Conservation (phyloP, 1,284 basidiomycete species). For the Malassezia caprae region DNA sequence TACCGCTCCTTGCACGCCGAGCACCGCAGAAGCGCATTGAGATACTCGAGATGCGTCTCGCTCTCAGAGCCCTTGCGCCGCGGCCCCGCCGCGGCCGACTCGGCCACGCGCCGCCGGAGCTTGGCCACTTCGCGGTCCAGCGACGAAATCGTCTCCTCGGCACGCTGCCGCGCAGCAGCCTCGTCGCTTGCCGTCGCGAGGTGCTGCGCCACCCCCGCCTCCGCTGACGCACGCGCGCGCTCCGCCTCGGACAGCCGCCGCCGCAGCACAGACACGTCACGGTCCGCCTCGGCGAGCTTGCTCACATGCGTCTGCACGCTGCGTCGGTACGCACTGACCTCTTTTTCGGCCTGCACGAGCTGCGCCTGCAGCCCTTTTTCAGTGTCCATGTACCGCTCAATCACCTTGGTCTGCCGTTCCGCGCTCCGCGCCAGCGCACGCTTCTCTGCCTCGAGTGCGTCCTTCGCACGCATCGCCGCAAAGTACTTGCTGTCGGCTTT, state of each 20-base stretch:
- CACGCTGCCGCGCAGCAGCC: conserved; percentile 23
- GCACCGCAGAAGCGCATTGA: conserved; percentile 74
- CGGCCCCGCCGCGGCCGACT: conserved; percentile 33
- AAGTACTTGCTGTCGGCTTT: conserved; percentile 94
- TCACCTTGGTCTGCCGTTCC: conserved; percentile 67
- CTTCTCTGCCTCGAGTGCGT: conserved; percentile 66
- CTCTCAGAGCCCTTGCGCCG: conserved; percentile 20
- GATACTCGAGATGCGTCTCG: conserved; percentile 51
- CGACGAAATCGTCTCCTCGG: conserved; percentile 25
- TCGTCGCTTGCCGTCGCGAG: conserved; percentile 20
- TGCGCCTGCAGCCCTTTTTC: conserved; percentile 58
- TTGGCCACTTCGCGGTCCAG: conserved; percentile 32
- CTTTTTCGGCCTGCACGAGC: conserved; percentile 56
- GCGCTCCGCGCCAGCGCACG: conserved; percentile 59
- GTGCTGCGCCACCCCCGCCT: conserved; percentile 31
- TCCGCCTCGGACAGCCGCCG: conserved; percentile 21
- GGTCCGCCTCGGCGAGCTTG: conserved; percentile 41
- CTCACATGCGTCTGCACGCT: conserved; percentile 28
- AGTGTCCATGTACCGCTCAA: conserved; percentile 62
- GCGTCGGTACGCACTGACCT: conserved; percentile 48
- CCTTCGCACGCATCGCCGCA: conserved; percentile 77
- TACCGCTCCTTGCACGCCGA: conserved; percentile 77
- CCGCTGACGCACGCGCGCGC: conserved; percentile 17
- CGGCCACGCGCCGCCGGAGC: conserved; percentile 30
- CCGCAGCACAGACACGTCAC: conserved; percentile 39